Evolutionary conservation across 768 basidiomycete genomes (phyloP).

Genomic region (Boletus coccyginus): DNA sequence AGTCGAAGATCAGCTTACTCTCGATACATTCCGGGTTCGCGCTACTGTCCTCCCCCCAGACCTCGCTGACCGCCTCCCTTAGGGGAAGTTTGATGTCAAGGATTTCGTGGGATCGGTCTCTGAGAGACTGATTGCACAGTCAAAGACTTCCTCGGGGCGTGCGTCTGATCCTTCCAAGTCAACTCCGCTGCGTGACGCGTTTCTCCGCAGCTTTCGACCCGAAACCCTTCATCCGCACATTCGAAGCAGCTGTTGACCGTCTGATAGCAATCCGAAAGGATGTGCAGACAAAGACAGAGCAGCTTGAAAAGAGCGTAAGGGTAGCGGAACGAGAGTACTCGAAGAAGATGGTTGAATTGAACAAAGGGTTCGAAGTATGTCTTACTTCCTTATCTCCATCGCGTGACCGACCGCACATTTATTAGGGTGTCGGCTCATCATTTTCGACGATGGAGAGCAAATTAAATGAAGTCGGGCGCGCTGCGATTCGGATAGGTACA

Average conservation of each 20-base stretch:
- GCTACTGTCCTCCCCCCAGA: background rate
- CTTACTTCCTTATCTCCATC: background rate
- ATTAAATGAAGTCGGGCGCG: constrained; percentile 91
- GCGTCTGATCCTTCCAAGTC: constrained; percentile 35
- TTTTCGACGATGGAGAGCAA: constrained; percentile 88
- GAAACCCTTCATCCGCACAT: constrained; percentile 87
- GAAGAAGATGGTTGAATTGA: constrained; percentile 89
- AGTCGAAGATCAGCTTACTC: constrained; percentile 50
- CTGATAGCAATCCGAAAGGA: constrained; percentile 86
- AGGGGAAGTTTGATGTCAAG: constrained; percentile 91
- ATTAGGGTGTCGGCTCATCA: constrained; percentile 80
- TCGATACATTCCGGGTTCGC: constrained; percentile 55
- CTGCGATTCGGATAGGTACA: constrained; percentile 88
- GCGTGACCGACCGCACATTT: background rate
- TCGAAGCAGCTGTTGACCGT: constrained; percentile 87
- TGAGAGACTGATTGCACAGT: constrained; percentile 84
- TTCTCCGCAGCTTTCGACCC: constrained; percentile 79
- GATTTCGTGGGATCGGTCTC: constrained; percentile 85
- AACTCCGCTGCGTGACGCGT: constrained; percentile 4
- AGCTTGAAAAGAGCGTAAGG: constrained; percentile 88
- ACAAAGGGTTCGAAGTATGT: constrained; percentile 88
- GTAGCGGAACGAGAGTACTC: constrained; percentile 92
- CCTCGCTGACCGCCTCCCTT: constrained; percentile 9
- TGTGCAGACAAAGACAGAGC: constrained; percentile 86
- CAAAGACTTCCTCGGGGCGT: constrained; percentile 83